Evolutionary conservation across 1,139 yeast species (phyloP), one percentile per base, ranked within the genome.

Genomic region (Candida anutae): DNA sequence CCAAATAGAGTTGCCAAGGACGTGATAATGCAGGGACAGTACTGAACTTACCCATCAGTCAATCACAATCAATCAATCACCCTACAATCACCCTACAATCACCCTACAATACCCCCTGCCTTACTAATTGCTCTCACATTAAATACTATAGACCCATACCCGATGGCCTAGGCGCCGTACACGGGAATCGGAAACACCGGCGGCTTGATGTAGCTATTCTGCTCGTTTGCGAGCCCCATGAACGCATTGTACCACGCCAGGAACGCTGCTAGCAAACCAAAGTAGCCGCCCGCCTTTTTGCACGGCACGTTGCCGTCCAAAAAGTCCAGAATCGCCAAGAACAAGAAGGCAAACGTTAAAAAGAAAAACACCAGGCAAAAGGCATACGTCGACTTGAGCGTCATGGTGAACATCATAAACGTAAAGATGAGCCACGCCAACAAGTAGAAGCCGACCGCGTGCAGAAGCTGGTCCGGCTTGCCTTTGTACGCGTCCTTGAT

Each of bases 241-340:
- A 74, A 82, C 5, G 95, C 95, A 51, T 83, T 82, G 50, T 84
- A 85, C 88, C 90, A 85, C 10, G 94, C 94, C 29, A 74, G 52
- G 42, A 81, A 73, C 2, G 95, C 83, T 22, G 88, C 77, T 21
- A 84, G 52, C n/a, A 85, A 48, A 23, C 95, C 95, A 35, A 81
- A 58, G 17, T 78, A 78, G 39, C 95, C 95, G 23, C 77, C 95
- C 13, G 90, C 94, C 45, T 63, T 75, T 35, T 68, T 65, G 55
- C 40, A 43, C 6, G 24, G 55, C 29, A 60, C 50, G 21, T 47
- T 48, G 3, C 34, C 42, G 23, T 42, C 44, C n/a, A n/a, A n/a
- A 36, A 64, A 57, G 36, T 78, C 74, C 16, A 80, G 75, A 40
- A 77, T 65, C 1, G 82, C 66, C 45, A 82, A 66, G 27, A 83